A percentile compares a stretch with the other conserved stretches of the same genome.
Conservation (phyloP, 129 eudicot species). For the Mikania micrantha region DNA sequence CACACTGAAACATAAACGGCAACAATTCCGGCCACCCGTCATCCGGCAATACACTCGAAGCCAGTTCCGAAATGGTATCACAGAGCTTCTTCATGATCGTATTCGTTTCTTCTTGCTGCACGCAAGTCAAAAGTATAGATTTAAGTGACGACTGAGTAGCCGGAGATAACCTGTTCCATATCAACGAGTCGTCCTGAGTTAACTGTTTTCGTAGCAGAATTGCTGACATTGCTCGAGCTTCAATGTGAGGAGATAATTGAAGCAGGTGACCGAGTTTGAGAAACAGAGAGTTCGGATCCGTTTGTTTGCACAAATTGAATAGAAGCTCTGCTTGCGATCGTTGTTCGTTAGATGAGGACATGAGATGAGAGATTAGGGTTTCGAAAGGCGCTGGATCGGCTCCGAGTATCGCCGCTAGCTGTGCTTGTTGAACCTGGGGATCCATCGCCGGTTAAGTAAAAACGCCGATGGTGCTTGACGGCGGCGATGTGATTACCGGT, state of each 20-base stretch:
- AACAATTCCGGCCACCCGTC: conserved; percentile 83
- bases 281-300: conserved; percentile 75
- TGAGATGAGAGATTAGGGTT: conserved; percentile 80
- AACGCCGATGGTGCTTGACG: conserved; percentile 14
- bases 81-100: conserved; percentile 76
- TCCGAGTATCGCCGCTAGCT: conserved; percentile 75
- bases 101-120: conserved; percentile 61
- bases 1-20: conserved; percentile 97
- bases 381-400: conserved; percentile 92
- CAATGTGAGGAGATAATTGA: conserved; percentile 57
- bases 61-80: conserved; percentile 88
- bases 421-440: conserved; percentile 75
- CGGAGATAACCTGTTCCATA: conserved; percentile 64
- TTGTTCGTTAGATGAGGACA: conserved; percentile 91
- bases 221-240: conserved; percentile 88
- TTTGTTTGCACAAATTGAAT: conserved; percentile 78
- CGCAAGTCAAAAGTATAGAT: conserved; percentile 44
- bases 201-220: conserved; percentile 84
- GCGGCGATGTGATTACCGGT: neutral
- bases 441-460: conserved; percentile 39
- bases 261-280: conserved; percentile 68
- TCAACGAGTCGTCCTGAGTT: conserved; percentile 55
- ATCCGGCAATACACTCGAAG: conserved; percentile 65
- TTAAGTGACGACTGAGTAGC: conserved; percentile 65
- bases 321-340: conserved; percentile 84